Evolutionary conservation across 2,329 filamentous ascomycete genomes (phyloP).

Genomic region (Metarhizium album): DNA sequence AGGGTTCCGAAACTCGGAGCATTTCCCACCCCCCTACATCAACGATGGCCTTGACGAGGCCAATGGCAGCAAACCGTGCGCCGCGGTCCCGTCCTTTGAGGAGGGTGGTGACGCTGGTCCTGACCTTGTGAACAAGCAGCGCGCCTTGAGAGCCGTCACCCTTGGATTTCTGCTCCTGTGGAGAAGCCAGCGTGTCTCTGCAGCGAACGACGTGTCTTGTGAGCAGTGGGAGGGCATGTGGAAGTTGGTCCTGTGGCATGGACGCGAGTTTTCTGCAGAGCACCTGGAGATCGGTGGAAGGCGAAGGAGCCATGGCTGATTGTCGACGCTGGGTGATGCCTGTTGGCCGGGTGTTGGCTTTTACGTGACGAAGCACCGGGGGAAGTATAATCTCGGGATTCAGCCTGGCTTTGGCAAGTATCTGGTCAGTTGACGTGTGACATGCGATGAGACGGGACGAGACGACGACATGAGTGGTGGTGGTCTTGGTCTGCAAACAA

Average conservation of each 20-base stretch:
- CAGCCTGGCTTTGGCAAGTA: too few relatives aligned
- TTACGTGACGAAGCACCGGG: not conserved
- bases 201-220: constrained; percentile 48
- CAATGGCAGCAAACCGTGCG: constrained; percentile 67
- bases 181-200: constrained; percentile 49
- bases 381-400: not conserved
- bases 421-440: not conserved
- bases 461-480: too few relatives aligned
- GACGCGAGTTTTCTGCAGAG: constrained; percentile 62
- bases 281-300: constrained; percentile 48
- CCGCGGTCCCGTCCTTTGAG: constrained; percentile 65
- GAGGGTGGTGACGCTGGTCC: constrained; percentile 65
- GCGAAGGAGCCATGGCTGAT: constrained; percentile 3
- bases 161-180: constrained; percentile 50
- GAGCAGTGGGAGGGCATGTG: constrained; percentile 60
- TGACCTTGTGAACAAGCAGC: constrained; percentile 70
- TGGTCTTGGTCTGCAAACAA: not conserved
- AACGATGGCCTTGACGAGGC: constrained; percentile 68
- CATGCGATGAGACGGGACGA: too few relatives aligned
- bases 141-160: constrained; percentile 52
- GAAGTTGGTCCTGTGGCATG: constrained; percentile 61
- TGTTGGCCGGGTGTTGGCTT: not conserved
- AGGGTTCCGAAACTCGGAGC: constrained; percentile 59
- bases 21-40: constrained; percentile 81
- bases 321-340: not conserved